These are phyloP conservation scores for Hortaea werneckii DNA, from an alignment of 2,329 filamentous ascomycete genomes.

Conservation along the genomic window DNA sequence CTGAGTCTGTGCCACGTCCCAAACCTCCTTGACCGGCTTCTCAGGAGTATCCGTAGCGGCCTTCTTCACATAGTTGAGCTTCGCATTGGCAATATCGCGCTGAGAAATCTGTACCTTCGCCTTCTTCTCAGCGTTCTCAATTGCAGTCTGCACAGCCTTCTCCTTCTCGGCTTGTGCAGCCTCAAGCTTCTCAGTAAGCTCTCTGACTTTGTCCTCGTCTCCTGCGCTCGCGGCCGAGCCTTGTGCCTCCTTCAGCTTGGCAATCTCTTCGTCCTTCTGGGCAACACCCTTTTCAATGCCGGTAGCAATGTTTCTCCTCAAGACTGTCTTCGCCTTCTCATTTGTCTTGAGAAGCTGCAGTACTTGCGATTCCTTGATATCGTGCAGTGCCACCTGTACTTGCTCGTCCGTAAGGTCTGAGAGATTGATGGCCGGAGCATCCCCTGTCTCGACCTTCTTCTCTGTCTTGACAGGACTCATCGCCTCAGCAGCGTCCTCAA, in stretches of 20 bases:
- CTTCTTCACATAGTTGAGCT: slow-evolving; percentile 67
- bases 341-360: slow-evolving; percentile 42
- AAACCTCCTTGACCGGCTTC: slow-evolving; percentile 75
- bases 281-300: slow-evolving; percentile 28
- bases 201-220: slow-evolving; percentile 8
- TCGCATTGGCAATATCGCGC: slow-evolving; percentile 53
- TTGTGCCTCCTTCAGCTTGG: slow-evolving; percentile 10
- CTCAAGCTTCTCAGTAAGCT: slow-evolving; percentile 8
- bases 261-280: slow-evolving; percentile 22
- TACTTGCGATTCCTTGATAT: slow-evolving; percentile 35
- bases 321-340: slow-evolving; percentile 37
- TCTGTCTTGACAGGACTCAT: slow-evolving; percentile 26
- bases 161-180: slow-evolving; percentile 20
- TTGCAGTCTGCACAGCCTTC: slow-evolving; percentile 28
- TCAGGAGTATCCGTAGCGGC: slow-evolving; percentile 80
- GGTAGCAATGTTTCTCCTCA: slow-evolving; percentile 49
- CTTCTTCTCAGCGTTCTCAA: slow-evolving; percentile 32
- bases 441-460: slow-evolving; percentile 16
- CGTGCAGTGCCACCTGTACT: background rate
- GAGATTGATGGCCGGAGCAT: slow-evolving; percentile 15
- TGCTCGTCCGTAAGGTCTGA: slow-evolving; percentile 13
- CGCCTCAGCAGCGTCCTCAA: slow-evolving; percentile 26
- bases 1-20: slow-evolving; percentile 64
- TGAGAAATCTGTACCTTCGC: slow-evolving; percentile 70
- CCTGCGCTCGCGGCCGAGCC: background rate